These are phyloP conservation scores for Thielaviopsis punctulata DNA, from an alignment of 2,329 filamentous ascomycete species.

Conservation along the genomic window DNA sequence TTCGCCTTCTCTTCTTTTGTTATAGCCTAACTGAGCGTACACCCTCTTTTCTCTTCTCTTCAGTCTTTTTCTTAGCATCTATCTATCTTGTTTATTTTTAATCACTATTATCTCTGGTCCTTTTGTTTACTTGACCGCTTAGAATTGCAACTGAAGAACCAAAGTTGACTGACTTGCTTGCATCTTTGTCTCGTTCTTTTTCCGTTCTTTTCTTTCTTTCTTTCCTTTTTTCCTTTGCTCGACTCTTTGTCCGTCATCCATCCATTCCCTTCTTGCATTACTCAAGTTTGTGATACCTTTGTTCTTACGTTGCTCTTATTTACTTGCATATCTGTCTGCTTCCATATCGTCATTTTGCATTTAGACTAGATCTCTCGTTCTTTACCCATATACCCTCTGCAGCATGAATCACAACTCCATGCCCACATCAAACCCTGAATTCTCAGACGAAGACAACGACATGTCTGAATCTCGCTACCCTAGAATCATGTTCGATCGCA, in stretches of 20 bases:
- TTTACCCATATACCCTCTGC: background rate
- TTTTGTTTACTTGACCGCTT: background rate
- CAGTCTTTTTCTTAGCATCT: background rate
- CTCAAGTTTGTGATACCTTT: background rate
- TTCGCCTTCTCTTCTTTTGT: background rate
- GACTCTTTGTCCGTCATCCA: background rate
- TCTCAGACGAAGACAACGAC: background rate
- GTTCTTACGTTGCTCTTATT: background rate
- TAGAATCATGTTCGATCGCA: slow-evolving; percentile 9
- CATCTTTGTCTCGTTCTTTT: background rate
- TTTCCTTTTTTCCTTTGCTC: background rate
- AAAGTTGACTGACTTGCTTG: background rate
- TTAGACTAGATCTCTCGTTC: no score
- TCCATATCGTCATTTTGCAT: no score
- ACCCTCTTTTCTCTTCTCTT: background rate
- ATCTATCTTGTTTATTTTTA: background rate
- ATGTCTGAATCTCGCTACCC: slow-evolving; percentile 3
- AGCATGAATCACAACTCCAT: slow-evolving; percentile 7
- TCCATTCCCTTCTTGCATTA: background rate
- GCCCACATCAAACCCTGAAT: slow-evolving; percentile 2
- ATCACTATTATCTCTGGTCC: background rate
- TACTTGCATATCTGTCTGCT: slow-evolving; percentile 6
- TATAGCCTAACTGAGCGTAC: background rate
- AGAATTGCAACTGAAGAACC: background rate
- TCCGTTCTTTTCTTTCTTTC: background rate